Base-by-base conservation (phyloP, 768 basidiomycete species). In the Amanita inopinata region DNA sequence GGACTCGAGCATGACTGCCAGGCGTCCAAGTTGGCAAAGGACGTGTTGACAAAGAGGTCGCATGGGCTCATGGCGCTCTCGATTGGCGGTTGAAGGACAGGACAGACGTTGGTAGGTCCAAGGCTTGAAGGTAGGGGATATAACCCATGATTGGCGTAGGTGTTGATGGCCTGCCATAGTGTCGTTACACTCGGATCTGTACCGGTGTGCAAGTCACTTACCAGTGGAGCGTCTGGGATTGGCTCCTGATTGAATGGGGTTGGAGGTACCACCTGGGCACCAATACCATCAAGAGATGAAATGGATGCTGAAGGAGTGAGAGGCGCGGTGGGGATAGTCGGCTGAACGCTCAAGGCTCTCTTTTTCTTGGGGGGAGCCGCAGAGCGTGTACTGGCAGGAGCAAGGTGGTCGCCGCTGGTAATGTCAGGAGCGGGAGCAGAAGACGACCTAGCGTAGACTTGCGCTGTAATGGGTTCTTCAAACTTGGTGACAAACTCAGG, bases 401-500 rank as follows among this genome's bases (percentile, higher is more conserved):
- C 6, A 9, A 8, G n/a, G 9, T 22, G 23, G 15, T 8, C 6
- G 23, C 23, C 38, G 34, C 61, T 61, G 28, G 62, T 65, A 3
- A 60, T 57, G 36, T 70, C 67, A 7, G 67, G 64, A 17, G 70
- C 58, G 1, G 77, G 77, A 2, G 67, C 73, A 33, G 80, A 83
- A 8, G 79, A 80, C 18, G 80, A 81, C 25, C 83, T 76, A 32
- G 74, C 71, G 63, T 75, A 87, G 34, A 72, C 66, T 40, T 74
- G 69, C n/a, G 78, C 84, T 0, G 84, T 87, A 40, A 87, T 75
- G 42, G 84, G 84, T 2, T 74, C 71, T 57, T 86, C 83, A 56
- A 87, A 87, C 44, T 82, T 73, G 4, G 84, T 83, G 37, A 83
- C 68, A 53, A 87, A 64, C 56, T 80, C 70, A 3, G 82, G 71